phyloP scores from a whole-genome alignment of 2,329 filamentous ascomycete species.

The Teratosphaeriaceae sp. region DNA sequence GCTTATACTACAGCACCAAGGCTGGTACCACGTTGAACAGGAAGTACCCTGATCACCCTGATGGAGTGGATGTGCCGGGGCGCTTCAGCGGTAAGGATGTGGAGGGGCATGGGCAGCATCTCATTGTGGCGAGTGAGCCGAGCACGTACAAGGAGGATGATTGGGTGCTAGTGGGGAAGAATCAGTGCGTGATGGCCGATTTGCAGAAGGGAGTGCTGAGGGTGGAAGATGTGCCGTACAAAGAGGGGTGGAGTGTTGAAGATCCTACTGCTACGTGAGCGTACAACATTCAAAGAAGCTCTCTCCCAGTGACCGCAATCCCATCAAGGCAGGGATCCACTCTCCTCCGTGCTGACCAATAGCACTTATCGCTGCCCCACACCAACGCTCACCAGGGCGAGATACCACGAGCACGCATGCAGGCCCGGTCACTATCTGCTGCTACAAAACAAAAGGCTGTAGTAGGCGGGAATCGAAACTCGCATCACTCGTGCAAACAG shows the following conservation, averaged over 20 bases:
- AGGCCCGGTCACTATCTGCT: no score
- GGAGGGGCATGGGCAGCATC: constrained; percentile 42
- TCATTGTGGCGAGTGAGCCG: constrained; percentile 49
- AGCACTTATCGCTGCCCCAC: no score
- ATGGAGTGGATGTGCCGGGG: constrained; percentile 32
- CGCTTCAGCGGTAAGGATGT: constrained; percentile 28
- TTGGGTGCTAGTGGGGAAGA: constrained; percentile 46
- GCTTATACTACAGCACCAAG: constrained; percentile 42
- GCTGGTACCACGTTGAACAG: constrained; percentile 48
- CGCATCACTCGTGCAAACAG: no score
- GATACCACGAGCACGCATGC: no score
- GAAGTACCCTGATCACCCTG: constrained; percentile 45
- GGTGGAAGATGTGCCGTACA: constrained; percentile 34
- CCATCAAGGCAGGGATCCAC: no score
- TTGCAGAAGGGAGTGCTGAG: constrained; percentile 31
- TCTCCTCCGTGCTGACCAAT: no score
- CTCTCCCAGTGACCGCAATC: no score
- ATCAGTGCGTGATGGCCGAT: constrained; percentile 38
- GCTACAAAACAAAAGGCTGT: no score
- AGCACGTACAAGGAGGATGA: constrained; percentile 47
- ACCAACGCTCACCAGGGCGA: no score
- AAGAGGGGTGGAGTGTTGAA: constrained; percentile 32
- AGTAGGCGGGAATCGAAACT: no score
- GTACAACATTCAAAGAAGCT: background rate
- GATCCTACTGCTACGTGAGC: constrained; percentile 22